A percentile compares a stretch with the other conserved stretches of the same genome.
These are phyloP conservation scores for Chaetomiaceae sp. DNA, from an alignment of 2,329 filamentous ascomycete species.

Conservation along the genomic window DNA sequence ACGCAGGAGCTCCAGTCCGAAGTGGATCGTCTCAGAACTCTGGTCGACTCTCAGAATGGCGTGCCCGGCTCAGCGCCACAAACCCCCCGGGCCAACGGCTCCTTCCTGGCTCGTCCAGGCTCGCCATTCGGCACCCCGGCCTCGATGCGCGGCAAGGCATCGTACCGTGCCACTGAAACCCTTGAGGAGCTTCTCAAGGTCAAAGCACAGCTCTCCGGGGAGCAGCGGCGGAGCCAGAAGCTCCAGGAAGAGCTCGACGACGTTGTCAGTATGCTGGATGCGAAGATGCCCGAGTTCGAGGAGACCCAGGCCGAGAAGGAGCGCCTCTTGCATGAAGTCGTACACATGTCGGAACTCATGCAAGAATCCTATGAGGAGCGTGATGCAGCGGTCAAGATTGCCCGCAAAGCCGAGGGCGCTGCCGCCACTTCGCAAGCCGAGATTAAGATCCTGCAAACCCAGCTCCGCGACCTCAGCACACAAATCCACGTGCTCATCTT, in stretches of 20 bases:
- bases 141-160: constrained; percentile 52
- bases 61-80: constrained; percentile 50
- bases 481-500: constrained; percentile 89
- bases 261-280: constrained; percentile 79
- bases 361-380: constrained; percentile 78
- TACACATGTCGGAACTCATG: constrained; percentile 79
- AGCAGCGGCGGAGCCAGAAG: constrained; percentile 70
- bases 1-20: constrained; percentile 50
- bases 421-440: constrained; percentile 62
- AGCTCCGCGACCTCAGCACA: constrained; percentile 81
- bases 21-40: constrained; percentile 49
- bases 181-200: constrained; percentile 62
- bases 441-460: constrained; percentile 73
- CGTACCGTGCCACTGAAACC: constrained; percentile 57
- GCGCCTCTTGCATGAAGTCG: constrained; percentile 72
- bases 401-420: constrained; percentile 73
- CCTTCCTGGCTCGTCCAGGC: constrained; percentile 46
- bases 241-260: constrained; percentile 76
- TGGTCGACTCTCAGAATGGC: constrained; percentile 39
- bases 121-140: constrained; percentile 61
- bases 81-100: constrained; percentile 58
- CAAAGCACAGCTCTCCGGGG: constrained; percentile 68
- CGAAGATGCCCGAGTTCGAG: constrained; percentile 80
- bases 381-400: constrained; percentile 71
- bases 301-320: constrained; percentile 79